Conservation (phyloP, 345 rosid species). For the Linum trigynum region DNA sequence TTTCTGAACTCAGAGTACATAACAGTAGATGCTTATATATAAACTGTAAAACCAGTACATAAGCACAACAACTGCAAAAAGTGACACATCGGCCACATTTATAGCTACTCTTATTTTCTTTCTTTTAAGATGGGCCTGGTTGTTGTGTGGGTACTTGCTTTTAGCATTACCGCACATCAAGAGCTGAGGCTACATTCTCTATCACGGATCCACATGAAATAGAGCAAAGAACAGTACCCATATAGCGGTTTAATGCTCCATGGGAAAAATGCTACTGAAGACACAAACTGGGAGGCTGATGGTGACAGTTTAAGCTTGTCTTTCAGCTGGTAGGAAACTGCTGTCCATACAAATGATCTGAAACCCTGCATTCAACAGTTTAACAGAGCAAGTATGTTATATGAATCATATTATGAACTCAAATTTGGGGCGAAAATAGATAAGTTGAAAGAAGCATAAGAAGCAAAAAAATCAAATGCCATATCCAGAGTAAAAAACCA, state of each 20-base stretch:
- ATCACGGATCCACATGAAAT: background rate
- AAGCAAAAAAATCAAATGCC: background rate
- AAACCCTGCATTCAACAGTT: conserved; percentile 58
- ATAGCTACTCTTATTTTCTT: background rate
- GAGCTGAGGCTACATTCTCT: background rate
- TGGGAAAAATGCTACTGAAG: conserved; percentile 76
- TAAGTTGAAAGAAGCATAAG: background rate
- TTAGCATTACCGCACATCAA: background rate
- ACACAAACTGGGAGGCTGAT: conserved; percentile 84
- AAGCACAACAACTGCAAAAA: background rate
- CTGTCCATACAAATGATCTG: conserved; percentile 96
- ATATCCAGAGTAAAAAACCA: background rate
- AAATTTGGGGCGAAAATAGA: background rate
- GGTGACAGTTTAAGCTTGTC: conserved; percentile 85
- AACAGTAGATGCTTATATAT: too few species aligned
- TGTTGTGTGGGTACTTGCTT: background rate
- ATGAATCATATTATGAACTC: background rate
- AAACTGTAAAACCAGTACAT: too few species aligned
- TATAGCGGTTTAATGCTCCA: conserved; percentile 97
- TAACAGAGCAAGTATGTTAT: background rate
- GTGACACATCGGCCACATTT: background rate
- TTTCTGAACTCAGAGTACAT: background rate
- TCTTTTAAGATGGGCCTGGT: background rate
- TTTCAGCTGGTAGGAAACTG: conserved; percentile 90
- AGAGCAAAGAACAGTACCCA: conserved; percentile 40